Evolutionary conservation across 2,329 filamentous ascomycete genomes (phyloP).

Genomic region (Delphinella strobiligena): DNA sequence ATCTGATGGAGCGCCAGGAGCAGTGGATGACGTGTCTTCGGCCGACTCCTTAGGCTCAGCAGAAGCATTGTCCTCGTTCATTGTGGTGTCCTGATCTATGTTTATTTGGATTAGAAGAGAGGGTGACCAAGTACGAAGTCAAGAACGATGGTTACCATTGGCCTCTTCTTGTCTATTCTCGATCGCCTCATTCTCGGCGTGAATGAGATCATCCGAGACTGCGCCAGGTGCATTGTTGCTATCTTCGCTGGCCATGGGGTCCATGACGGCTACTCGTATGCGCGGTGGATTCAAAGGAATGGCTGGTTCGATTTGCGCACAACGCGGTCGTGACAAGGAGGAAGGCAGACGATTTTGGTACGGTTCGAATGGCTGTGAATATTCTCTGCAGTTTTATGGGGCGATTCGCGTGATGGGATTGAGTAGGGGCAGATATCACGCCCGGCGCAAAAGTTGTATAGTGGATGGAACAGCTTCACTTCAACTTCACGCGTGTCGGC

Average conservation of each 20-base stretch:
- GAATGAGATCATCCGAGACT: constrained; percentile 23
- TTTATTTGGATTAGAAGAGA: background rate
- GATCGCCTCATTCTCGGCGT: constrained; percentile 21
- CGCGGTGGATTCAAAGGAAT: too few species aligned
- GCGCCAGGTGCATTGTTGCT: constrained; percentile 17
- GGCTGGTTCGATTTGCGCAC: background rate
- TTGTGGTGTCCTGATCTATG: constrained; percentile 19
- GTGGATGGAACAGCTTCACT: too few species aligned
- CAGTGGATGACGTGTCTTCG: constrained; percentile 1
- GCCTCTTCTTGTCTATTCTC: constrained; percentile 17
- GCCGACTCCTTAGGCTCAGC: constrained; percentile 9
- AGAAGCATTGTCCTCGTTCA: constrained; percentile 17
- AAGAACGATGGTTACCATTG: constrained; percentile 7
- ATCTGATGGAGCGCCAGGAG: constrained; percentile 17
- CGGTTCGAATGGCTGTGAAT: too few species aligned
- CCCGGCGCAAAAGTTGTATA: too few species aligned
- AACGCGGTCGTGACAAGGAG: too few species aligned
- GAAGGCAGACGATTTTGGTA: too few species aligned
- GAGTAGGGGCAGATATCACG: too few species aligned
- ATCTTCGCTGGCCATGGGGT: constrained; percentile 11
- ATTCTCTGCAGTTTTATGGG: too few species aligned
- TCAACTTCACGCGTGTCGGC: too few species aligned
- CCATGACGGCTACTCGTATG: constrained; percentile 9
- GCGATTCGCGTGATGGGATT: too few species aligned
- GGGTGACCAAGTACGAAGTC: background rate